A percentile compares a stretch with the other conserved stretches of the same genome.
Evolutionary conservation across 2,329 filamentous ascomycete species (phyloP).

Genomic region (Bipolaris sorokiniana): DNA sequence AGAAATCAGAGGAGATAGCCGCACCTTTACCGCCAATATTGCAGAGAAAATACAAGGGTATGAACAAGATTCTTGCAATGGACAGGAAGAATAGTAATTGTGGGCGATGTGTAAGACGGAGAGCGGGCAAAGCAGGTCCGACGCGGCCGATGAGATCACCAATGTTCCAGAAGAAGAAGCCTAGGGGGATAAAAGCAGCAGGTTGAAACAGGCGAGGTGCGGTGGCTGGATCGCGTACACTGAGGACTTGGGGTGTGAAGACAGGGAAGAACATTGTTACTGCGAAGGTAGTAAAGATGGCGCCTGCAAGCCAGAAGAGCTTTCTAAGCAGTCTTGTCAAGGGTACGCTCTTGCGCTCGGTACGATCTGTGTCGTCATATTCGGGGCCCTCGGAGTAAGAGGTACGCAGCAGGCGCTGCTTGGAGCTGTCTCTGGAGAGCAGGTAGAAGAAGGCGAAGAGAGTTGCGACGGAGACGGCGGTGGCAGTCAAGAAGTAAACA

Average conservation of each 20-base stretch:
- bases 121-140: conserved; percentile 63
- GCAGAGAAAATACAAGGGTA: conserved; percentile 88
- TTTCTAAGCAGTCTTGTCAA: conserved; percentile 75
- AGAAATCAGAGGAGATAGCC: conserved; percentile 76
- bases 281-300: conserved; percentile 80
- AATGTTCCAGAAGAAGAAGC: conserved; percentile 90
- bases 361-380: conserved; percentile 19
- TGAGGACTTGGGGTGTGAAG: conserved; percentile 68
- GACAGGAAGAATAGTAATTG: conserved; percentile 70
- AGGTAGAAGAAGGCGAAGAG: conserved; percentile 78
- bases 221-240: conserved; percentile 49
- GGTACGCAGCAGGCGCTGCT: conserved; percentile 30
- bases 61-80: conserved; percentile 69
- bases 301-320: conserved; percentile 76
- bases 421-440: conserved; percentile 58
- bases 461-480: conserved; percentile 72
- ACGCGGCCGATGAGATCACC: conserved; percentile 84
- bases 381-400: conserved; percentile 32
- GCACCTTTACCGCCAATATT: conserved; percentile 78
- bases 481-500: conserved; percentile 88
- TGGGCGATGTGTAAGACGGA: conserved; percentile 67
- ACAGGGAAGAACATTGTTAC: conserved; percentile 96
- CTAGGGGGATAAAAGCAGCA: conserved; percentile 83
- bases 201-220: conserved; percentile 69
- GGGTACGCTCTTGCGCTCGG: conserved; percentile 57